A percentile compares a stretch with the other conserved stretches of the same genome.
Conservation (phyloP, 768 basidiomycete genomes). For the Paxillus ammoniavirescens region DNA sequence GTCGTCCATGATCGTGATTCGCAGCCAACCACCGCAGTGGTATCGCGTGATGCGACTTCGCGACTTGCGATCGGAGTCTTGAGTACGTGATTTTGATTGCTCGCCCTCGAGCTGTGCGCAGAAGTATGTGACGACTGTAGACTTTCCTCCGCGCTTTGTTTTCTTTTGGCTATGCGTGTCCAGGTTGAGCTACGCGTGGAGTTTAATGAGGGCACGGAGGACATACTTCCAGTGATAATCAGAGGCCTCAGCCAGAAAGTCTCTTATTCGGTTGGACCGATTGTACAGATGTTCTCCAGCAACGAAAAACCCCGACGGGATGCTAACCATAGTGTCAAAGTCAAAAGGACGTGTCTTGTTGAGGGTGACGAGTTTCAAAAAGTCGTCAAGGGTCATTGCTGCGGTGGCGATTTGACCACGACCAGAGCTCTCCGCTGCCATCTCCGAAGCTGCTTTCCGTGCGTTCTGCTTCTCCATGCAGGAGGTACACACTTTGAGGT, state of each 20-base stretch:
- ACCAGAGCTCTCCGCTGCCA: conserved; percentile 26
- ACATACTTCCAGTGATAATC: conserved; percentile 37
- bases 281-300: conserved; percentile 34
- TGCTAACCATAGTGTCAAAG: conserved; percentile 35
- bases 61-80: conserved; percentile 33
- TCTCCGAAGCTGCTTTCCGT: conserved; percentile 31
- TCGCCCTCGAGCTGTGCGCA: conserved; percentile 35
- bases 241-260: conserved; percentile 32
- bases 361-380: conserved; percentile 31
- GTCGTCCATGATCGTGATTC: conserved; percentile 37
- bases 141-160: conserved; percentile 34
- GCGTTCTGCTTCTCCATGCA: conserved; percentile 36
- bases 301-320: conserved; percentile 30
- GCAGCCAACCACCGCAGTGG: conserved; percentile 34
- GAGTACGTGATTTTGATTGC: conserved; percentile 33
- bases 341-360: conserved; percentile 33
- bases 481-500: conserved; percentile 32
- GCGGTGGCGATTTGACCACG: conserved; percentile 36
- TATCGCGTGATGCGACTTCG: conserved; percentile 34
- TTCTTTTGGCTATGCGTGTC: conserved; percentile 27
- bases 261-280: conserved; percentile 35
- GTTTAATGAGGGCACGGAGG: not conserved
- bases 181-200: not conserved
- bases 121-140: conserved; percentile 35
- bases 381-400: conserved; percentile 34